Evolutionary conservation across 73 alveolate genomes (phyloP).

Genomic region (Breviolum minutum): DNA sequence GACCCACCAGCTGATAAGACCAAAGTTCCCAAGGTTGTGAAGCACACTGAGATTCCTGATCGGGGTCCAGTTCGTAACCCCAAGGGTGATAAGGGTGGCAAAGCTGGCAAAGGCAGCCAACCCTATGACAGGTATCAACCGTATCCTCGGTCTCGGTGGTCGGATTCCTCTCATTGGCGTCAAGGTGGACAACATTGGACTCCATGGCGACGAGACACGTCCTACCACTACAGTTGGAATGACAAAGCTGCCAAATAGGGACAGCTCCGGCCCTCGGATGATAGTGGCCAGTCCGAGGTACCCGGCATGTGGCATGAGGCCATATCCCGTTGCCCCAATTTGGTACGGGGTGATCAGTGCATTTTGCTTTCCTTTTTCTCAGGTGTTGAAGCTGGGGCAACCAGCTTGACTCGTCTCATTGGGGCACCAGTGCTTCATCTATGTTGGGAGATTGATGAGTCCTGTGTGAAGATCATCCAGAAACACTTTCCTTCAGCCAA

Average conservation of each 20-base stretch:
- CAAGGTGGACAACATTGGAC: neutral
- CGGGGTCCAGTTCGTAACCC: neutral
- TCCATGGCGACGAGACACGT: too few relatives aligned
- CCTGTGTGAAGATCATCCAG: neutral
- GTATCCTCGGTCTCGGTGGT: neutral
- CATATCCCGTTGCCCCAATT: too few relatives aligned
- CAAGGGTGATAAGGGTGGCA: neutral
- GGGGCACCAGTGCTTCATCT: neutral
- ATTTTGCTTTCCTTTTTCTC: neutral
- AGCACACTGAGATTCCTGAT: too few relatives aligned
- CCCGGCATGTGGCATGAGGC: neutral
- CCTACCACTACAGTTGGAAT: too few relatives aligned
- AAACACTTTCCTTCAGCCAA: neutral
- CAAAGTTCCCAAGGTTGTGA: neutral
- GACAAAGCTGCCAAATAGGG: neutral
- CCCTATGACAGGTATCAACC: neutral
- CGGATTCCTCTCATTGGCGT: too few relatives aligned
- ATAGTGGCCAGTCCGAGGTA: neutral
- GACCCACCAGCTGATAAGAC: neutral
- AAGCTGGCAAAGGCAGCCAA: neutral
- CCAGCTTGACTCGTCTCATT: neutral
- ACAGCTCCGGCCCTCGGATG: neutral
- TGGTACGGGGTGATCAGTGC: too few relatives aligned
- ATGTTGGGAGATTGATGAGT: neutral
- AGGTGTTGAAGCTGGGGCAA: neutral